Evolutionary conservation across 2,329 filamentous ascomycete genomes (phyloP), one percentile per base, ranked within the genome.

Genomic region (Colletotrichum cordylinicola): DNA sequence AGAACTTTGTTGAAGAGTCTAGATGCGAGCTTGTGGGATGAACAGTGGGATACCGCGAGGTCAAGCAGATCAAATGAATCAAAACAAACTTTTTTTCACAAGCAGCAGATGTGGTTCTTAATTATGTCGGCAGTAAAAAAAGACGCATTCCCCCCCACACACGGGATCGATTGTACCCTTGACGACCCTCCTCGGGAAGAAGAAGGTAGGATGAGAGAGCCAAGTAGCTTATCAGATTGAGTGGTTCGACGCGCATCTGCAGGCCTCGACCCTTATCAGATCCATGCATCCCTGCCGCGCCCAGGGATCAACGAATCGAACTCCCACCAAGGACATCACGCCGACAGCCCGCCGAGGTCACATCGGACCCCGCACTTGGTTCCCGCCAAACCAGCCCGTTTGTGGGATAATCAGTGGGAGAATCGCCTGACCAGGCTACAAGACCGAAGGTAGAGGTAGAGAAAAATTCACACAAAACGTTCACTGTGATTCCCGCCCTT

Each of bases 171-270:
- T 16, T 27, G 15, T 6, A 67, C 24, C 31, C 68, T 55, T 8
- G 62, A 43, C 35, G 29, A 56, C 65, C 29, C 33, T 68, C 21
- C 2, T 29, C 15, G 39, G 37, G 37, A 15, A 33, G 18, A 13
- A 18, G n/a, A 62, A 16, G 43, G 43, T 52, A 52, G 6, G 43
- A 21, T 52, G 43, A 21, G 27, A 43, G 58, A 52, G 67, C 67
- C 56, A 70, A 70, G 67, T n/a, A 52, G 73, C 73, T 75, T 75
- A 75, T 75, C 73, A 73, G 70, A 75, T 68, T 52, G 16, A 29
- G 68, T 21, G 56, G 43, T 72, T 35, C 39, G 21, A 48, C 31
- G 27, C 43, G 37, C 33, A 52, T 64, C 62, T 62, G 56, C 52
- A 73, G n/a, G 9, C 37, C 43, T 56, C 18, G 64, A 37, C 67